These are phyloP conservation scores for Tulasnella sp. DNA, from an alignment of 768 basidiomycete genomes.

Conservation along the genomic window DNA sequence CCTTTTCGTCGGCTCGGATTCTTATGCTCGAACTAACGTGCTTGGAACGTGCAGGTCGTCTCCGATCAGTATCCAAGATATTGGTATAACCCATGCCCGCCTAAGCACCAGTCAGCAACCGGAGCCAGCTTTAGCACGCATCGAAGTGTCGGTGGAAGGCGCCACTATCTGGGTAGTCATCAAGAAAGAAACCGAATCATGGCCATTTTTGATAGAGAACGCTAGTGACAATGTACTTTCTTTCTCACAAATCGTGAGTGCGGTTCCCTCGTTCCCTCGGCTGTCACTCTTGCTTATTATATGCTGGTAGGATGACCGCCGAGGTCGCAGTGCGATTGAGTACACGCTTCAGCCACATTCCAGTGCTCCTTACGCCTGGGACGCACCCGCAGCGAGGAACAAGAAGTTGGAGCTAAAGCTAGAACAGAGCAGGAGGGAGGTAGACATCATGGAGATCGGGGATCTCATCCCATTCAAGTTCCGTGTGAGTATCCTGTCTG, in stretches of 20 bases:
- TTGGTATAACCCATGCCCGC: conserved; percentile 77
- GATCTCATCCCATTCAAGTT: conserved; percentile 84
- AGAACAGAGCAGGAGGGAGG: conserved; percentile 47
- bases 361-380: conserved; percentile 77
- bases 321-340: conserved; percentile 20
- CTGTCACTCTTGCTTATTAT: background rate
- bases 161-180: conserved; percentile 85
- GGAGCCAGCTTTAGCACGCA: conserved; percentile 48
- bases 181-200: conserved; percentile 51
- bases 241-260: conserved; percentile 63
- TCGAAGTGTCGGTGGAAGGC: conserved; percentile 72
- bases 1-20: background rate
- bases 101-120: conserved; percentile 32
- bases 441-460: conserved; percentile 96
- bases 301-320: conserved; percentile 16
- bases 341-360: conserved; percentile 53
- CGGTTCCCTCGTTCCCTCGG: background rate
- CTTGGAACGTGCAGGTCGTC: conserved; percentile 56
- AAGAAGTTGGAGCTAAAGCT: conserved; percentile 65
- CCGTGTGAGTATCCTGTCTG: conserved; percentile 37
- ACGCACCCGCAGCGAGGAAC: conserved; percentile 71
- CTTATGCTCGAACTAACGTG: background rate
- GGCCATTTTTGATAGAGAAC: conserved; percentile 91
- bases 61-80: conserved; percentile 83
- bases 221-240: conserved; percentile 60